Conservation (phyloP, 352 stramenopile genomes). For the Pelagophyceae sp. region DNA sequence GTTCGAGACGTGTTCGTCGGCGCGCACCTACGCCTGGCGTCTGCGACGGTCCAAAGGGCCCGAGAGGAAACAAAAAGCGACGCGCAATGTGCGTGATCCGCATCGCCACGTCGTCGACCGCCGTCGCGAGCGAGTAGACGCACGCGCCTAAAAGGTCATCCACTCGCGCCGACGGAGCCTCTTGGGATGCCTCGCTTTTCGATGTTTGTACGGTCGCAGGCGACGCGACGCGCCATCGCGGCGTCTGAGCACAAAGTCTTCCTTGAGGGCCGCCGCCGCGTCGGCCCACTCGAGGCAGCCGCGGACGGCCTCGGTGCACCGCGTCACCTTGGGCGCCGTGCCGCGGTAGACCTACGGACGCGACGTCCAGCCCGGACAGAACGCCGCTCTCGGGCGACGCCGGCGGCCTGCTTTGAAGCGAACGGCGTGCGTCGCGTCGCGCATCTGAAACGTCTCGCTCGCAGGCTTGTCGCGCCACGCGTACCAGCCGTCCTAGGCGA, state of each 20-base stretch:
- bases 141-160: neutral
- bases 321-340: neutral
- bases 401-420: constrained; percentile 79
- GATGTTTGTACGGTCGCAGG: constrained; percentile 24
- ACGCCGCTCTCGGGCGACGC: constrained; percentile 76
- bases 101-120: constrained; percentile 79
- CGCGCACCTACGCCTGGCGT: too few species aligned
- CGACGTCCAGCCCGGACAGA: constrained; percentile 55
- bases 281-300: constrained; percentile 59
- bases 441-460: constrained; percentile 56
- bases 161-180: neutral
- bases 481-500: neutral
- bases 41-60: too few species aligned
- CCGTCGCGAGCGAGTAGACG: neutral
- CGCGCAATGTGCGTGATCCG: constrained; percentile 81
- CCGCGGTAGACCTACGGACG: neutral
- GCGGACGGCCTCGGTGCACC: constrained; percentile 62
- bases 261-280: constrained; percentile 30
- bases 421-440: constrained; percentile 68
- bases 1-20: constrained; percentile 54
- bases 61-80: too few species aligned
- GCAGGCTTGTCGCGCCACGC: constrained; percentile 68
- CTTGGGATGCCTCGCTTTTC: neutral
- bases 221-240: constrained; percentile 40
- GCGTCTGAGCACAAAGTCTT: constrained; percentile 42